A percentile compares a stretch with the other conserved stretches of the same genome.
These are phyloP conservation scores for Mikania micrantha DNA, from an alignment of 129 eudicot genomes.

Conservation along the genomic window DNA sequence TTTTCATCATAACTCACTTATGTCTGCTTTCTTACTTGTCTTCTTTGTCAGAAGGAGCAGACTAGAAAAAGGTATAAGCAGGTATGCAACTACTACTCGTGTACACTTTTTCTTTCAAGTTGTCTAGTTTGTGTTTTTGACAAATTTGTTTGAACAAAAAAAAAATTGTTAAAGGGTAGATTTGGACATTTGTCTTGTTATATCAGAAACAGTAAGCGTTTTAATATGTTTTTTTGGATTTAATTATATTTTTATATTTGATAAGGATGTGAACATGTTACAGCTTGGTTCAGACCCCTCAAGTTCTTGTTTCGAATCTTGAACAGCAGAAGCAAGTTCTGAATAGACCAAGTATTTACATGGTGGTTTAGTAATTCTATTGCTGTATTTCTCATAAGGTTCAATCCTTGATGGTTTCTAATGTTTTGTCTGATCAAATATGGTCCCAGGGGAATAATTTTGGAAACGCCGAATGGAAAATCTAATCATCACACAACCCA, in stretches of 20 bases:
- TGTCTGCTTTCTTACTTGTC: neutral
- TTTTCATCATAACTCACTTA: neutral
- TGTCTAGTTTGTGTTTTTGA: conserved; percentile 4
- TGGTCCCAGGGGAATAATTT: neutral
- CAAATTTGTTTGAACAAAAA: neutral
- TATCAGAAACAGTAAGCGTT: neutral
- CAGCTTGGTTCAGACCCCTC: neutral
- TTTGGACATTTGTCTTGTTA: neutral
- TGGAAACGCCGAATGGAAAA: neutral
- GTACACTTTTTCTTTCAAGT: neutral
- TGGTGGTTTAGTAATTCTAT: neutral
- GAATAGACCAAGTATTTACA: neutral
- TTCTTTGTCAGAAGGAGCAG: conserved; percentile 50
- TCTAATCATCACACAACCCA: neutral
- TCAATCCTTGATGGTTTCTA: neutral
- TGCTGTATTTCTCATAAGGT: neutral
- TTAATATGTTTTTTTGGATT: neutral
- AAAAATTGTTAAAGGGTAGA: neutral
- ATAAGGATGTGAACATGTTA: neutral
- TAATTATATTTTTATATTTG: too few species aligned
- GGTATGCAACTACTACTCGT: conserved; percentile 37
- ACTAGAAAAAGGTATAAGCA: conserved; percentile 55
- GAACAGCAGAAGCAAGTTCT: neutral
- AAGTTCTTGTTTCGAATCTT: neutral
- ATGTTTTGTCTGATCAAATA: too few species aligned